A percentile compares a stretch with the other conserved stretches of the same genome.
These are phyloP conservation scores for Saturnispora sekii DNA, from an alignment of 805 yeast genomes.

Conservation along the genomic window DNA sequence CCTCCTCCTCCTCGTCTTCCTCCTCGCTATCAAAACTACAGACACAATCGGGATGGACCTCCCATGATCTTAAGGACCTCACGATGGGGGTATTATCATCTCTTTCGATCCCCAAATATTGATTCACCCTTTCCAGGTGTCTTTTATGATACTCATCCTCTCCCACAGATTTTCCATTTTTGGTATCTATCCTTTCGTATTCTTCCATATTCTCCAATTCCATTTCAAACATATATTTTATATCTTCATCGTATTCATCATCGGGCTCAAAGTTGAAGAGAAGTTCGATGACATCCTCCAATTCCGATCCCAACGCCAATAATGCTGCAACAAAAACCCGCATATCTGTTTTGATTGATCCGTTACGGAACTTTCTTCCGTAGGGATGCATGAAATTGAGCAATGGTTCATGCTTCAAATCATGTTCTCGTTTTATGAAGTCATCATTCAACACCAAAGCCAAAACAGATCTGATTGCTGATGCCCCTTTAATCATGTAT, in stretches of 20 bases:
- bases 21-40: conserved; percentile 21
- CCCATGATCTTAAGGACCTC: conserved; percentile 14
- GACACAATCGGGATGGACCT: conserved; percentile 30
- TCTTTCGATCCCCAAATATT: conserved; percentile 7
- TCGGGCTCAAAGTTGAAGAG: conserved; percentile 46
- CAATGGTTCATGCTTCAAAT: conserved; percentile 49
- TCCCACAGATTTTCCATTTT: conserved; percentile 3
- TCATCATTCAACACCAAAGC: conserved; percentile 52
- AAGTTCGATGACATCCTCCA: conserved; percentile 43
- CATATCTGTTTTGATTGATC: conserved; percentile 50
- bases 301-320: conserved; percentile 37
- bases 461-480: conserved; percentile 51
- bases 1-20: conserved; percentile 16
- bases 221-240: conserved; percentile 28
- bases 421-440: conserved; percentile 36
- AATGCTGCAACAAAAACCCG: conserved; percentile 49
- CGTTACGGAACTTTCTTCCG: conserved; percentile 51
- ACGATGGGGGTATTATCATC: conserved; percentile 4
- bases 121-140: conserved; percentile 6
- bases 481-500: conserved; percentile 48
- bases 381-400: conserved; percentile 56
- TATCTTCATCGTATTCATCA: conserved; percentile 61
- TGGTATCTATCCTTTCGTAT: conserved; percentile 12
- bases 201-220: conserved; percentile 22
- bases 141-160: conserved; percentile 9